These are phyloP conservation scores for Viola odorata DNA, from an alignment of 345 rosid species.

Conservation along the genomic window DNA sequence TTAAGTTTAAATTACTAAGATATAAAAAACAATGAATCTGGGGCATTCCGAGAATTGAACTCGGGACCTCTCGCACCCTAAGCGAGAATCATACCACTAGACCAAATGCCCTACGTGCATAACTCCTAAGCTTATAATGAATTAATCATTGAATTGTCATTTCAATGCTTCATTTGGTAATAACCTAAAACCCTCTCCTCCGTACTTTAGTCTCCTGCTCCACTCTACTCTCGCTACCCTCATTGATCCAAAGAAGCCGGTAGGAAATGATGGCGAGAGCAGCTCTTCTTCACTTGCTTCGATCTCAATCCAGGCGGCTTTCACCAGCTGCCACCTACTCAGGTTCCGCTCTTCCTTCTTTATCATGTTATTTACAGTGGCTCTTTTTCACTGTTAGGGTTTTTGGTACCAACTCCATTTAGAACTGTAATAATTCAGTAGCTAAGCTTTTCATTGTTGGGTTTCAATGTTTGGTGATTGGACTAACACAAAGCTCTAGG, in stretches of 20 bases:
- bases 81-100: conserved; percentile 94
- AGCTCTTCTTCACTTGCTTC: conserved; percentile 50
- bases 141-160: not conserved
- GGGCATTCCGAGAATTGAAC: conserved; percentile 72
- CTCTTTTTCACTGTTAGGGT: no score
- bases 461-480: no score
- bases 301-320: conserved; percentile 51
- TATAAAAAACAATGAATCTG: no score
- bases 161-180: no score
- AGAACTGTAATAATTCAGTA: no score
- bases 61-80: conserved; percentile 84
- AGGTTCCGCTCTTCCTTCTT: conserved; percentile 28
- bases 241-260: not conserved
- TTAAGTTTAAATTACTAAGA: no score
- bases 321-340: conserved; percentile 35
- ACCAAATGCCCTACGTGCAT: conserved; percentile 53
- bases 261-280: conserved; percentile 49
- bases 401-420: no score
- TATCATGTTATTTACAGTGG: no score
- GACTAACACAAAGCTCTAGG: no score
- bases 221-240: no score
- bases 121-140: not conserved
- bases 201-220: no score
- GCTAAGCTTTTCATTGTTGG: no score
- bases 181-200: not conserved